Evolutionary conservation across 129 eudicot species (phyloP).

Genomic region (Escallonia rubra): DNA sequence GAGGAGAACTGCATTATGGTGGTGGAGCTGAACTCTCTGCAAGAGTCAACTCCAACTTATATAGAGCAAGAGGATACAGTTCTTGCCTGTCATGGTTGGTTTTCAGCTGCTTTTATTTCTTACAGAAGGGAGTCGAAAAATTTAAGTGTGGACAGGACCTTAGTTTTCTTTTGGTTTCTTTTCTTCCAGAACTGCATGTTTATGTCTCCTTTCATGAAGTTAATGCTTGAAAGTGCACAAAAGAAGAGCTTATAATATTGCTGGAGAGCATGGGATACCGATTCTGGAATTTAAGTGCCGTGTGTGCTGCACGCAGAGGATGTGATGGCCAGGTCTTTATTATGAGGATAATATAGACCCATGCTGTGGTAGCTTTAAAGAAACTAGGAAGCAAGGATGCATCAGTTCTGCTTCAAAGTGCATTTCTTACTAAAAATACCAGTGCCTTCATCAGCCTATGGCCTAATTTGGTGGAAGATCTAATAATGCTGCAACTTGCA

Average conservation of each 20-base stretch:
- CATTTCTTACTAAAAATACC: neutral
- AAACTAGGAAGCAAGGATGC: neutral
- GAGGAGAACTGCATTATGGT: neutral
- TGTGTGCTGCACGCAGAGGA: neutral
- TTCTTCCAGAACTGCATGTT: too few relatives aligned
- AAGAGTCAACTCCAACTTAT: neutral
- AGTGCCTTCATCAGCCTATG: neutral
- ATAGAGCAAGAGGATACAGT: too few relatives aligned
- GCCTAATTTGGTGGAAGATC: neutral
- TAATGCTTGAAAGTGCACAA: neutral
- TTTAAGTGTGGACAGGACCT: too few relatives aligned
- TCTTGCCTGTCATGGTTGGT: neutral
- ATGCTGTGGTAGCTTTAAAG: neutral
- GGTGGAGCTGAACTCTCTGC: neutral
- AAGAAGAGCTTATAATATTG: neutral
- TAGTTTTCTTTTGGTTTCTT: too few relatives aligned
- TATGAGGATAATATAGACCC: neutral
- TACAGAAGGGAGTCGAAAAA: neutral
- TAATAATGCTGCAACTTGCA: neutral
- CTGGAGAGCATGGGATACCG: too few relatives aligned
- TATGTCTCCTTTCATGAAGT: neutral
- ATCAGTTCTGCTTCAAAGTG: neutral
- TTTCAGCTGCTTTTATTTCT: neutral
- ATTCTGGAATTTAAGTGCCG: neutral
- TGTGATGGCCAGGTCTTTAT: neutral